Base-by-base conservation (phyloP, 192 early-diverging fungal genomes). In the Thamnidium elegans region DNA sequence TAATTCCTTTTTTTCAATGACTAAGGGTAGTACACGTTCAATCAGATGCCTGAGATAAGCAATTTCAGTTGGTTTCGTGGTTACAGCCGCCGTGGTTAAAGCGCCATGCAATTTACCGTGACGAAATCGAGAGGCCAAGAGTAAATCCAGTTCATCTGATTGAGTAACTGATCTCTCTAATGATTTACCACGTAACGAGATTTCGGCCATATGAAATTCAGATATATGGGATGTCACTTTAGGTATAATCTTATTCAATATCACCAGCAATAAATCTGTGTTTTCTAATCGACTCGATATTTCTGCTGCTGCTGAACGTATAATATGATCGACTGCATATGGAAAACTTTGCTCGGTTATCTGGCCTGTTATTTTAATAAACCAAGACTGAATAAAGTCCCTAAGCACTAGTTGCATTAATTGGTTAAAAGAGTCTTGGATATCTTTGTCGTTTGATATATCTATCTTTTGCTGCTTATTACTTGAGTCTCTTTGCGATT, bases 181-280 rank as follows among this genome's bases (percentile, higher is more conserved):
- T 3, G 70, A 72, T 10, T 72, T 72, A 6, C 73, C 81, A 17
- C 77, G 58, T 4, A 86, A 58, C 0, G 76, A 62, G 42, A 73
- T 76, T 55, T 90, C 89, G 9, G 90, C 89, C 7, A 61, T 63
- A 4, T 83, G 72, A 55, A 80, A 87, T 42, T 91, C 84, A 17
- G 72, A 76, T 2, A 93, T 71, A 58, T 96, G 94, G 3, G 72
- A 54, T 0, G 90, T 92, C n/a, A 90, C 66, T 26, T 87, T 73
- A 30, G 92, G 90, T 48, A 94, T 60, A 19, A 91, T 66, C 36
- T 80, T 78, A 11, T 78, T 78, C 10, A 91, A 77, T 1, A 88
- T 56, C 21, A 93, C 65, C 23, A 84, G 73, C 0, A 86, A 74
- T 21, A 84, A 60, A 62, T 96, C 94, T 30, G 87, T 63, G 11